phyloP scores from a whole-genome alignment of 441 rosid species.

The Syzygium malaccense region DNA sequence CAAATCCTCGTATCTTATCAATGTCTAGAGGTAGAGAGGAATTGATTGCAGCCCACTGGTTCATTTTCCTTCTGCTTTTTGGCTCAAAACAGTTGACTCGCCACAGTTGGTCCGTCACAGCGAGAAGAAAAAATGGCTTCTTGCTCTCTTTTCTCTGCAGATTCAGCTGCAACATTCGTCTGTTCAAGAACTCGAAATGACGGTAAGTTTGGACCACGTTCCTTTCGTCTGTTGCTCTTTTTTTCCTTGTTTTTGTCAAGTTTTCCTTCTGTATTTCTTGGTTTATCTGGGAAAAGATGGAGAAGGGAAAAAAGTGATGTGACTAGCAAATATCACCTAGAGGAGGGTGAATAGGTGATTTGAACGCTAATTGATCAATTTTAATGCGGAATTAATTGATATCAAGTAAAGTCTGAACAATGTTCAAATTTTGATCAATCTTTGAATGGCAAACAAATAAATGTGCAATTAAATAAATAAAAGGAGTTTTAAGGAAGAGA shows the following conservation, averaged over 20 bases:
- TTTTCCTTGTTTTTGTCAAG: not conserved
- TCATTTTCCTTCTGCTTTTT: not conserved
- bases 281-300: not conserved
- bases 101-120: not conserved
- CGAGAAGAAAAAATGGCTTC: not conserved
- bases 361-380: no score
- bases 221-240: not conserved
- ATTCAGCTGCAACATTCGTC: not conserved
- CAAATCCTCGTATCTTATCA: not conserved
- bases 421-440: no score
- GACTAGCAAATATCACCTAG: no score
- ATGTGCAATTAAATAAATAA: no score
- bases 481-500: no score
- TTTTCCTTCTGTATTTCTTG: not conserved
- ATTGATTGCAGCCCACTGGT: not conserved
- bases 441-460: no score
- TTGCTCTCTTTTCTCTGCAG: not conserved
- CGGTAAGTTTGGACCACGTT: not conserved
- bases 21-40: not conserved
- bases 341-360: no score
- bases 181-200: not conserved
- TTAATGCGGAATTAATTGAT: no score
- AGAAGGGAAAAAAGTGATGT: not conserved
- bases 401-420: no score
- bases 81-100: not conserved